Evolutionary conservation across 2,329 filamentous ascomycete genomes (phyloP), one percentile per base, ranked within the genome.

Genomic region (Fusarium keratoplasticum): DNA sequence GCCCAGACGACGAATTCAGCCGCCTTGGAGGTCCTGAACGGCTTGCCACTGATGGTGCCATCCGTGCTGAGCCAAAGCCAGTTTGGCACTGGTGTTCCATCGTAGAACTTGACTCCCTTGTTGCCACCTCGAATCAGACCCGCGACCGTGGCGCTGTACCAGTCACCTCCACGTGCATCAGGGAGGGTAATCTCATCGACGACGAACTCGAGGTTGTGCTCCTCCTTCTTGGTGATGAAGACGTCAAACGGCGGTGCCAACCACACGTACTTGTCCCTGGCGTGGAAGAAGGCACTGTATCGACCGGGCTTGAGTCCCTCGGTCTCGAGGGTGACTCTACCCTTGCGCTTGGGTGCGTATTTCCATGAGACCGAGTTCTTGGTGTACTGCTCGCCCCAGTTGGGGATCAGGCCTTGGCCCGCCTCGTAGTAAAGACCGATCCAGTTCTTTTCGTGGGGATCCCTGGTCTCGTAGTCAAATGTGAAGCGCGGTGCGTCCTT

Each of bases 221-320:
- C 31, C 25, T 14, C 8, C 16, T 64, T 58, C 14, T 35, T 18
- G 18, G 77, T 72, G 1, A 79, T 47, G 22, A 69, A 70, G 10
- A 84, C 71, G 16, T 77, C 70, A 40, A 83, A 69, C 4, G 83
- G 81, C 31, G 76, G 66, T 1, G 80, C 78, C 6, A 84, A 78
- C 76, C 79, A 82, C 42, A 76, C 76, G 70, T 84, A 84, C 5
- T 77, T 78, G 60, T 80, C 79, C 14, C 75, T 69, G 9, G 79
- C 80, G 20, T 84, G 76, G 54, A 83, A 81, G 69, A 76, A 83
- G 29, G 78, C 83, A 31, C 68, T 74, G 70, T 82, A 84, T 1
- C 67, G 62, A 8, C 82, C 82, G 0, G 71, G 67, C 4, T 70
- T 54, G 1, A 84, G 71, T 1, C 61, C 66, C 7, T 60, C 42